phyloP scores from a whole-genome alignment of 139 green algal genomes.

The Marvania coccoides region DNA sequence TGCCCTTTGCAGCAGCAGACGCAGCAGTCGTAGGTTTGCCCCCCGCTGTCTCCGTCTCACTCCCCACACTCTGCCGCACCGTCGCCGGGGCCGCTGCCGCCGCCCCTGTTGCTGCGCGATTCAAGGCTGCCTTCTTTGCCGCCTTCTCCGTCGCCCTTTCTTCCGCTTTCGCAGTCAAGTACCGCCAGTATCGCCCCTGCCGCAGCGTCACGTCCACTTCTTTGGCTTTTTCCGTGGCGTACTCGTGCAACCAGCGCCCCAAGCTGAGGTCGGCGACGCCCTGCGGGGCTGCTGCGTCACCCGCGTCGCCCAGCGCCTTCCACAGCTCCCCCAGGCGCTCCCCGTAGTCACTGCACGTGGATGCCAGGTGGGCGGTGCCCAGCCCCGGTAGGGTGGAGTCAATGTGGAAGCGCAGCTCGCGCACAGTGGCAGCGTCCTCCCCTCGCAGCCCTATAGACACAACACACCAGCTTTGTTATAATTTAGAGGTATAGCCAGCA shows the following conservation, averaged over 20 bases:
- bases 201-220: background rate
- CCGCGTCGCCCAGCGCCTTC: background rate
- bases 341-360: conserved; percentile 11
- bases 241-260: conserved; percentile 12
- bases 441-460: conserved; percentile 6
- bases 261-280: conserved; percentile 11
- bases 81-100: background rate
- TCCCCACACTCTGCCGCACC: background rate
- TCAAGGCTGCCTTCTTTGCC: too few species aligned
- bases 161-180: background rate
- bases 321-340: conserved; percentile 2
- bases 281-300: background rate
- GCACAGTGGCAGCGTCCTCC: conserved; percentile 9
- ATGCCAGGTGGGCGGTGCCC: conserved; percentile 7
- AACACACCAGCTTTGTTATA: background rate
- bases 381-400: conserved; percentile 10
- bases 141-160: background rate
- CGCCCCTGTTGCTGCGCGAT: background rate
- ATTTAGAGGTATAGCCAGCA: background rate
- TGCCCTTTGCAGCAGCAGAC: too few species aligned
- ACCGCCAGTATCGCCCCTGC: background rate
- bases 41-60: too few species aligned
- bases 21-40: too few species aligned
- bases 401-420: conserved; percentile 20
- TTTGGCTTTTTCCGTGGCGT: background rate